A percentile compares a stretch with the other conserved stretches of the same genome.
Conservation (phyloP, 1,284 basidiomycete genomes). For the Phellinidium pouzarii region DNA sequence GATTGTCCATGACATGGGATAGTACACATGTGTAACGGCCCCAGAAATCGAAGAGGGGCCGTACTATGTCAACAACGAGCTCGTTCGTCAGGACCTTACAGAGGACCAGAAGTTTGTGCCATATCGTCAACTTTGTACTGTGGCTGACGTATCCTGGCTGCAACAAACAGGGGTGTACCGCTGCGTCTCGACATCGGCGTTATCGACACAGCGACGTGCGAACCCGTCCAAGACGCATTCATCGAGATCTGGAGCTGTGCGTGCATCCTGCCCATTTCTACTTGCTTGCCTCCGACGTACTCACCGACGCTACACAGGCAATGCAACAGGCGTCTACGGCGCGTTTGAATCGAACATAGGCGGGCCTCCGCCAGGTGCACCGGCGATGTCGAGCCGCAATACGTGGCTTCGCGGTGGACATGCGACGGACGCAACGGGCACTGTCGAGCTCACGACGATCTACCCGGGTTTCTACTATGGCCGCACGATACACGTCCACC, state of each 20-base stretch:
- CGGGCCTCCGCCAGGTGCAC: background rate
- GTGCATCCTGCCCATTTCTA: conserved; percentile 15
- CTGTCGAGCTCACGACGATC: conserved; percentile 61
- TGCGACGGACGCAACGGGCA: conserved; percentile 59
- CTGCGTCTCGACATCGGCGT: conserved; percentile 62
- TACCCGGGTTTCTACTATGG: conserved; percentile 63
- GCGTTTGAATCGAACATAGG: conserved; percentile 19
- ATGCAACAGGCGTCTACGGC: conserved; percentile 48
- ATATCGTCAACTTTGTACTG: background rate
- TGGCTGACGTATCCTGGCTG: background rate
- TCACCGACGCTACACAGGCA: conserved; percentile 34
- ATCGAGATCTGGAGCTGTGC: conserved; percentile 62
- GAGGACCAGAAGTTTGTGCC: conserved; percentile 36
- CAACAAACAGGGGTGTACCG: conserved; percentile 38
- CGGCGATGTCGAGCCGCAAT: conserved; percentile 27
- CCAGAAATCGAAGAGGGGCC: conserved; percentile 36
- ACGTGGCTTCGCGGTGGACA: conserved; percentile 61
- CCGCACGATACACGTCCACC: conserved; percentile 46
- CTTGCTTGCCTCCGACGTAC: conserved; percentile 13
- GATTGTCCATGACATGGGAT: background rate
- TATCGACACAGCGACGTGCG: conserved; percentile 68
- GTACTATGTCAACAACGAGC: conserved; percentile 40
- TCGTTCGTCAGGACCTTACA: conserved; percentile 42
- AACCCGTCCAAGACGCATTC: conserved; percentile 58
- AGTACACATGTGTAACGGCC: conserved; percentile 24